Evolutionary conservation across 257 asterid genomes (phyloP).

Genomic region (Nicotiana tomentosiformis): DNA sequence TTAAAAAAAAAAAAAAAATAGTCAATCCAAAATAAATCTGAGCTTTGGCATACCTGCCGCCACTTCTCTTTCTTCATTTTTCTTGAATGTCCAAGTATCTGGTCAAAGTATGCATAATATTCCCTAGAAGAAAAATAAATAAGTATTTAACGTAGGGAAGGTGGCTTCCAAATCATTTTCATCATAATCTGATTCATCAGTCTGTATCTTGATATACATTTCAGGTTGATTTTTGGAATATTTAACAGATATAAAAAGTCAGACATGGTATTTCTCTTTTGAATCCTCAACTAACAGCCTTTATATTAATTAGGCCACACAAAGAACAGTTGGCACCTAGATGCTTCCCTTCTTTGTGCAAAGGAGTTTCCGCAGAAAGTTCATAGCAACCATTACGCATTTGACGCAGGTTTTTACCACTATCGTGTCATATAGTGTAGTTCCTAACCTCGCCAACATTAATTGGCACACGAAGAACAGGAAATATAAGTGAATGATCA

Average conservation of each 20-base stretch:
- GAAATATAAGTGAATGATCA: too few species aligned
- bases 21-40: too few species aligned
- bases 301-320: not conserved
- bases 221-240: not conserved
- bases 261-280: not conserved
- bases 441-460: too few species aligned
- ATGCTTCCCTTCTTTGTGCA: not conserved
- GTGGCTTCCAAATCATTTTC: not conserved
- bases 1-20: too few species aligned
- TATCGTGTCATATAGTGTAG: not conserved
- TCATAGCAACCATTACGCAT: too few species aligned
- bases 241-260: not conserved
- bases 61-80: too few species aligned
- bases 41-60: too few species aligned
- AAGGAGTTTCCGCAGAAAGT: not conserved
- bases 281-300: not conserved
- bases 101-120: not conserved
- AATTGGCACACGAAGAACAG: too few species aligned
- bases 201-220: not conserved
- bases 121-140: not conserved
- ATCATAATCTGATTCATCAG: not conserved
- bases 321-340: not conserved
- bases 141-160: not conserved
- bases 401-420: not conserved
- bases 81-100: not conserved